Percentiles rank a stretch among this genome's conserved stretches.
Evolutionary conservation across 164 flowering plant genomes (phyloP).

Genomic region (Macadamia integrifolia): DNA sequence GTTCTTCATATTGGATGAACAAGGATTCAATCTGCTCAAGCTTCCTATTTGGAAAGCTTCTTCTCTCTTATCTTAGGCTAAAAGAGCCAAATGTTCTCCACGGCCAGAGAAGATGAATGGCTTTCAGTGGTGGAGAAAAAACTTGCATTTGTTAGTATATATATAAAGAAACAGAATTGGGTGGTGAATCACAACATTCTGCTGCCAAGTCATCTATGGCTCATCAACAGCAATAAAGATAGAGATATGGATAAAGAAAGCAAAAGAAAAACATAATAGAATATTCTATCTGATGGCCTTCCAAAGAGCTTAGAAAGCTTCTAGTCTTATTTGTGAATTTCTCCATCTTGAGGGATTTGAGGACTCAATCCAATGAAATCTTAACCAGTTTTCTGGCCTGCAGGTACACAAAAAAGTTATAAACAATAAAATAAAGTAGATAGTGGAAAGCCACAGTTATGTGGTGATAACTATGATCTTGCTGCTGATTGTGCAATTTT

Average conservation of each 20-base stretch:
- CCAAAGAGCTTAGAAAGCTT: too few relatives aligned
- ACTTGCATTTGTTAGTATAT: background rate
- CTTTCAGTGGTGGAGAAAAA: constrained; percentile 1
- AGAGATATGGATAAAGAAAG: background rate
- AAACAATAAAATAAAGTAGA: too few relatives aligned
- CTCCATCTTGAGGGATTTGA: too few relatives aligned
- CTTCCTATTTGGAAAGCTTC: background rate
- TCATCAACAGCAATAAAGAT: background rate
- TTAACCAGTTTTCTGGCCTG: too few relatives aligned
- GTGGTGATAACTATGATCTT: too few relatives aligned
- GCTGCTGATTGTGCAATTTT: too few relatives aligned
- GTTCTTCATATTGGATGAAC: constrained; percentile 2
- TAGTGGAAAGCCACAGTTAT: too few relatives aligned
- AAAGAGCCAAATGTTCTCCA: background rate
- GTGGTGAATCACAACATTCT: constrained; percentile 11
- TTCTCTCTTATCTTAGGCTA: background rate
- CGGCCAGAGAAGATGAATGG: background rate
- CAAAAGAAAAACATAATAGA: too few relatives aligned
- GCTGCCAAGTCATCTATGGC: constrained; percentile 11
- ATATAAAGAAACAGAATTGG: constrained; percentile 11
- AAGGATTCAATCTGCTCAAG: background rate
- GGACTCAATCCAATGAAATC: too few relatives aligned
- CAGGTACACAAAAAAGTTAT: too few relatives aligned
- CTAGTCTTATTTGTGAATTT: too few relatives aligned
- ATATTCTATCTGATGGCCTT: too few relatives aligned